Base-by-base conservation (phyloP, 2,329 filamentous ascomycete genomes). In the Rasamsonia emersonii region DNA sequence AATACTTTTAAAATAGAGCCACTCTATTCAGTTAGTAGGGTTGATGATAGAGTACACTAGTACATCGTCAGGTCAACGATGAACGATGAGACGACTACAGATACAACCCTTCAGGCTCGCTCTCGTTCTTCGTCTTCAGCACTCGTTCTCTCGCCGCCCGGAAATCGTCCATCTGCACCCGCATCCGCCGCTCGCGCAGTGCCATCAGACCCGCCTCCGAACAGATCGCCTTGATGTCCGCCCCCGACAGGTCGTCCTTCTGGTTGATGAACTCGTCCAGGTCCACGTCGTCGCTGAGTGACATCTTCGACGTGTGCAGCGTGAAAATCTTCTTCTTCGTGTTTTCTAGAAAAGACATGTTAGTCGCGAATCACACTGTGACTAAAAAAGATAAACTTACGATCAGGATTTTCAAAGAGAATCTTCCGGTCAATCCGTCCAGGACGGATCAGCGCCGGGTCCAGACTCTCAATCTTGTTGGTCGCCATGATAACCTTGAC, bases 401-500 rank as follows among this genome's bases (percentile, higher is more conserved):
- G 76, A 47, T 82, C 77, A 15, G 77, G 77, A 50, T 79, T 81
- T 62, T 82, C 77, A 43, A 82, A 82, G 43, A 82, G 66, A 57
- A 98, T 98, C 75, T 98, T 98, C 50, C 91, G 81, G 62, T 98
- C 91, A 60, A 98, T 98, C 73, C 91, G 88, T 43, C 91, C 91
- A 26, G 91, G 91, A 46, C 91, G 82, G 55, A 98, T 98, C 47
- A 98, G 71, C 11, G 91, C 91, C 34, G 91, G 91, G 54, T 98
- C 93, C 17, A 98, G 73, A 3, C 86, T 93, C 47, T 98, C 93
- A 47, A 98, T 98, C 76, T 98, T 98, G 78, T 98, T 98, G 46
- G 91, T 98, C 9, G 91, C 93, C 88, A 98, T 96, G 61, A 98
- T 89, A 40, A 98, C 91, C 71, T 98, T 98, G 63, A 98, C 89